Evolutionary conservation across 179 eudicot species (phyloP).

Genomic region (Kewa caespitosa): DNA sequence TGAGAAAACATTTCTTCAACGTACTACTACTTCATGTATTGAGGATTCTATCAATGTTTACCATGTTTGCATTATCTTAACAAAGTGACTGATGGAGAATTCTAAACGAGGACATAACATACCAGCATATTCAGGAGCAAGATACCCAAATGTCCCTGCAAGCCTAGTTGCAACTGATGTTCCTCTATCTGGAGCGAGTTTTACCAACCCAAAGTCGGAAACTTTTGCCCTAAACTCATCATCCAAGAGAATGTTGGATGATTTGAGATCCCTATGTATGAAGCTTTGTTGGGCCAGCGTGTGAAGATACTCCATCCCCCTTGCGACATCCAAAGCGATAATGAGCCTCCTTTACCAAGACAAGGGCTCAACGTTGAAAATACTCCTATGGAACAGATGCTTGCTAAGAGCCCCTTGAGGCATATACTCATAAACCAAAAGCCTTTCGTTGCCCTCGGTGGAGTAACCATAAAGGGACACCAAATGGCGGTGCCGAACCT

Average conservation of each 20-base stretch:
- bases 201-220: constrained; percentile 53
- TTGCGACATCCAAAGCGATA: constrained; percentile 59
- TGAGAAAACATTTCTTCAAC: background rate
- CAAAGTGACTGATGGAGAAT: background rate
- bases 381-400: constrained; percentile 54
- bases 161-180: constrained; percentile 44
- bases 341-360: constrained; percentile 50
- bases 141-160: constrained; percentile 53
- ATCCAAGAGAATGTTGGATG: constrained; percentile 48
- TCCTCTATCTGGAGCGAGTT: constrained; percentile 48
- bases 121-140: constrained; percentile 63
- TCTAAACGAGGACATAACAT: constrained; percentile 5
- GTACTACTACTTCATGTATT: background rate
- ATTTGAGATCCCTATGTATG: constrained; percentile 53
- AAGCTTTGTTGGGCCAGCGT: constrained; percentile 49
- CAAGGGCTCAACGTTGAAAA: constrained; percentile 39
- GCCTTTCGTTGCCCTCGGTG: constrained; percentile 46
- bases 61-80: background rate
- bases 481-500: constrained; percentile 52
- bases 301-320: constrained; percentile 64
- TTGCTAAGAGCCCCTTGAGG: constrained; percentile 53
- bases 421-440: constrained; percentile 55
- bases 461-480: constrained; percentile 54
- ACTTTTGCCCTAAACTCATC: constrained; percentile 52
- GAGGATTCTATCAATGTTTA: background rate